Base-by-base conservation (phyloP, 2,329 filamentous ascomycete species). In the Aspergillus quadrilineatus region DNA sequence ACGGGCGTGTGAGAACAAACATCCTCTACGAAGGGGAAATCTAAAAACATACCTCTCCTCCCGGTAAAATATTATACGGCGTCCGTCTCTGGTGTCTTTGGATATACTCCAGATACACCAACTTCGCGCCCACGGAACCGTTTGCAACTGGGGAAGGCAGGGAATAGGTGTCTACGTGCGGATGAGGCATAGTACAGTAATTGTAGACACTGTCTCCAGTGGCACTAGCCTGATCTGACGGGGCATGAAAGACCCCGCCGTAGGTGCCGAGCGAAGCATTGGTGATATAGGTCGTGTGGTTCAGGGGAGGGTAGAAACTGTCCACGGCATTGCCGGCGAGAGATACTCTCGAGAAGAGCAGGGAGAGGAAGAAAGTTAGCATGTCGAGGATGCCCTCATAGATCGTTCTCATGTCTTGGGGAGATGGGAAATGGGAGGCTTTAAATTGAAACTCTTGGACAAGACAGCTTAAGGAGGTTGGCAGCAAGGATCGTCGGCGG, bases 141-240 rank as follows among this genome's bases (percentile, higher is more conserved):
- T 69, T 66, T 5, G 56, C 57, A 6, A 75, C 58, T 5, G 69
- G 63, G 5, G 49, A 57, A 0, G 73, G 73, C 7, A 70, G 56
- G 4, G 63, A 26, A 46, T 75, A 75, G 28, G 71, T 67, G 12
- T 67, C 52, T 12, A 45, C 51, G 36, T 69, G 70, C 2, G 73
- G 73, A 63, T 75, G 73, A 9, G 73, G 73, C 73, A 75, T 75
- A 12, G 67, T 67, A 42, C 73, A 75, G 53, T 75, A 75, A 50
- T 75, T 67, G 54, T 75, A 75, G 28, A 55, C 59, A n/a, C 71
- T 70, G n/a, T 69, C 67, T 0, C 68, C 65, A 0, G 65, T 50
- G 1, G 58, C 34, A 15, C 59, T 58, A 26, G 67, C 36, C 7
- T 60, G 29, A 49, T 65, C 45, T 0, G 58, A 65, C 1, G 65